Evolutionary conservation across 1,139 yeast species (phyloP).

Genomic region (Insectozyma bohioensis): DNA sequence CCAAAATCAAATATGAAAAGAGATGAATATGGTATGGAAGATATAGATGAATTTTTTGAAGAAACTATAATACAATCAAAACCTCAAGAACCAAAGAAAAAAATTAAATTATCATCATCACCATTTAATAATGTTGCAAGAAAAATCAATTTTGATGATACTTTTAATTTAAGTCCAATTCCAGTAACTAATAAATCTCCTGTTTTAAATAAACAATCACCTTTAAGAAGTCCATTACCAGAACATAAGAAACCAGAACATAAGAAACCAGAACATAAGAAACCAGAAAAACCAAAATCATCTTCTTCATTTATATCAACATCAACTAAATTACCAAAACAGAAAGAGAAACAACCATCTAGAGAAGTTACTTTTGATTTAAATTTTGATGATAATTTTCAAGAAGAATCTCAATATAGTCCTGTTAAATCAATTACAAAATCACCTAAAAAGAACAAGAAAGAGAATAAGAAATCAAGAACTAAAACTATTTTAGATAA

Average conservation of each 20-base stretch:
- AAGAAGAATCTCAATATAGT: background rate
- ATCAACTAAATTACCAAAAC: background rate
- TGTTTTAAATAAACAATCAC: conserved; percentile 28
- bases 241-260: conserved; percentile 14
- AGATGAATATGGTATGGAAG: conserved; percentile 77
- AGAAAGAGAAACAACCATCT: too few species aligned
- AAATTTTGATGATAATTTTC: too few species aligned
- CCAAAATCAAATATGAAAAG: conserved; percentile 51
- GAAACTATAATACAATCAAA: conserved; percentile 3
- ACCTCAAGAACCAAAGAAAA: background rate
- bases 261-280: background rate
- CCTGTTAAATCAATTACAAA: too few species aligned
- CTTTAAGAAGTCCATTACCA: conserved; percentile 34
- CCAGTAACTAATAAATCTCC: conserved; percentile 17
- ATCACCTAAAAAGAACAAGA: too few species aligned
- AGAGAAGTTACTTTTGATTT: too few species aligned
- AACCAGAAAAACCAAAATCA: background rate
- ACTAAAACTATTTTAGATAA: too few species aligned
- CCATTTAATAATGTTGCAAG: conserved; percentile 27
- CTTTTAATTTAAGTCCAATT: conserved; percentile 33
- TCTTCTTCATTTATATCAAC: background rate
- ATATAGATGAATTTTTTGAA: conserved; percentile 68
- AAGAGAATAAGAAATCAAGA: conserved; percentile 1
- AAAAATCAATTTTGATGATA: conserved; percentile 35
- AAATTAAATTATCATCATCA: conserved; percentile 2